Conservation (phyloP, 352 stramenopile species). For the Aphanomyces astaci region DNA sequence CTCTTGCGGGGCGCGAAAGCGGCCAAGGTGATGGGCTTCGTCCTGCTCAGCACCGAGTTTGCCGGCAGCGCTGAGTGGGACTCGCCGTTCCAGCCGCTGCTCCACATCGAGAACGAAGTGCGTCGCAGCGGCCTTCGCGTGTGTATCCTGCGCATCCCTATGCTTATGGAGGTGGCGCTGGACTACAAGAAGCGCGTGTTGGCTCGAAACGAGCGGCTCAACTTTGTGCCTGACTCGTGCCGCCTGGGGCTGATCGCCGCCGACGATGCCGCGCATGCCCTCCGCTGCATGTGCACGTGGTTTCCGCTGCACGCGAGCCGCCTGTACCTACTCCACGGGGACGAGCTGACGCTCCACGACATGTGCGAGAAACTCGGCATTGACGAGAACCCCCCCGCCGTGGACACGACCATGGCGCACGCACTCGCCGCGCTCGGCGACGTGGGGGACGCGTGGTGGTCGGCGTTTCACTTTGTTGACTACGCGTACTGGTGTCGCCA, state of each 20-base stretch:
- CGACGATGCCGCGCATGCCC: background rate
- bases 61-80: background rate
- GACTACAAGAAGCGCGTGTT: background rate
- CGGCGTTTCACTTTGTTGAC: slow-evolving; percentile 8
- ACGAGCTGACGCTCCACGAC: background rate
- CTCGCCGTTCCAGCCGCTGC: background rate
- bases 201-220: background rate
- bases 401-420: background rate
- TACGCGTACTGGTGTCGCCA: background rate
- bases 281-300: background rate
- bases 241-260: background rate
- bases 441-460: background rate
- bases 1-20: background rate
- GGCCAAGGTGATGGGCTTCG: background rate
- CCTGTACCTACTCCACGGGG: background rate
- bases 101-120: background rate
- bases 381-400: background rate
- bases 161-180: background rate
- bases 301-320: background rate
- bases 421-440: background rate
- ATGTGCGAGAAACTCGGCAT: background rate
- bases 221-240: background rate
- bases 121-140: background rate
- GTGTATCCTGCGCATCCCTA: background rate
- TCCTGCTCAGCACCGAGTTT: background rate